Evolutionary conservation across 306 rosid species (phyloP).

Genomic region (Argentina anserina): DNA sequence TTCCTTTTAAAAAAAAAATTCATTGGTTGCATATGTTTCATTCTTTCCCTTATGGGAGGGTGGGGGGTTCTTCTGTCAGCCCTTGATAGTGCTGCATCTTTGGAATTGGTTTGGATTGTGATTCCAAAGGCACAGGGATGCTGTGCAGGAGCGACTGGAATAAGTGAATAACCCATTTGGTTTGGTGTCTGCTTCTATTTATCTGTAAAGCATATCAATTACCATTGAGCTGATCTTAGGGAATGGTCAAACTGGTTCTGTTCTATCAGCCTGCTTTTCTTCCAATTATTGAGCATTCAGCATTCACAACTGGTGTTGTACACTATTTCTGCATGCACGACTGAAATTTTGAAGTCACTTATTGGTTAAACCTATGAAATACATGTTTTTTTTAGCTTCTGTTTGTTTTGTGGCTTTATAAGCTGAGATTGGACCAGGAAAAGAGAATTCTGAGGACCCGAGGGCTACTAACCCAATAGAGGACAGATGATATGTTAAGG

Average conservation of each 20-base stretch:
- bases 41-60: background rate
- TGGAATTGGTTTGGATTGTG: background rate
- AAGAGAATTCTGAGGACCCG: background rate
- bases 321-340: background rate
- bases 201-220: constrained; percentile 1
- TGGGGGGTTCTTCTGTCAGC: constrained; percentile 1
- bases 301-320: background rate
- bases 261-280: background rate
- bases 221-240: background rate
- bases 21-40: too few relatives aligned
- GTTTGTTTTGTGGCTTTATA: background rate
- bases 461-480: background rate
- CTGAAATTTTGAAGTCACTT: background rate
- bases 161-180: background rate
- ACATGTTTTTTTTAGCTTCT: background rate
- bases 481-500: background rate
- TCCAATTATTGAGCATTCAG: background rate
- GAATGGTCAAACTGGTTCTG: background rate
- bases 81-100: background rate
- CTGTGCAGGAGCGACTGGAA: constrained; percentile 9
- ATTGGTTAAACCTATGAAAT: background rate
- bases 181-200: background rate
- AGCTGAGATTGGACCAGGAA: constrained; percentile 3
- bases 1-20: background rate
- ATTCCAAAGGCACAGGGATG: background rate